A percentile compares a stretch with the other conserved stretches of the same genome.
phyloP scores from a whole-genome alignment of 2,329 filamentous ascomycete genomes.

The Mycosphaerelloides madeirae region DNA sequence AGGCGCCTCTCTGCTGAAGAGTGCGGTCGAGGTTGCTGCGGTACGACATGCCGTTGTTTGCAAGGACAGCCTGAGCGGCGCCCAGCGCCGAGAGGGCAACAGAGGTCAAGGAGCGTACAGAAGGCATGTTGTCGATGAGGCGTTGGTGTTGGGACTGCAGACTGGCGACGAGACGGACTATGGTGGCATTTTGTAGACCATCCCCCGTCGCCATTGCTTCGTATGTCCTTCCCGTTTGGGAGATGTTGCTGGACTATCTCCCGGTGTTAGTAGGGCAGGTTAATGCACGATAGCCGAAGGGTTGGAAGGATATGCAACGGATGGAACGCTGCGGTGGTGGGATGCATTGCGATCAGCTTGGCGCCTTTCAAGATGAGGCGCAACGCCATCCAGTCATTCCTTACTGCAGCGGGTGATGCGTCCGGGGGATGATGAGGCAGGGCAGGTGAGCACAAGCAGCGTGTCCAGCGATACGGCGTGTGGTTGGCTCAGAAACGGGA shows the following conservation, averaged over 20 bases:
- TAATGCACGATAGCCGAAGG: constrained; percentile 6
- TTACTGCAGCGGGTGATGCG: no score
- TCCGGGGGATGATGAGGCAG: no score
- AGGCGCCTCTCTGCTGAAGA: constrained; percentile 11
- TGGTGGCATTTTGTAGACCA: constrained; percentile 7
- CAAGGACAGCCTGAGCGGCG: constrained; percentile 26
- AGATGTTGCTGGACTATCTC: no score
- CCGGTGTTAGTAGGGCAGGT: no score
- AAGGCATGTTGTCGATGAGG: constrained; percentile 27
- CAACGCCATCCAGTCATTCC: constrained; percentile 1
- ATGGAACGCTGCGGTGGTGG: constrained; percentile 2
- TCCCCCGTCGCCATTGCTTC: no score
- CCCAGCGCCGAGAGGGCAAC: constrained; percentile 28
- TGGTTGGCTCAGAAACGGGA: no score
- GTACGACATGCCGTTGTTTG: constrained; percentile 7
- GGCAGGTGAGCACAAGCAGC: no score
- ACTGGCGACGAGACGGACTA: constrained; percentile 5
- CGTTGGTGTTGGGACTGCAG: constrained; percentile 6
- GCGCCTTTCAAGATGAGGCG: neutral
- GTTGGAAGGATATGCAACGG: no score
- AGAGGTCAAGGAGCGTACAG: constrained; percentile 21
- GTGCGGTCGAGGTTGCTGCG: constrained; percentile 12
- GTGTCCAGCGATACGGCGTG: no score
- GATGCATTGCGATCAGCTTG: constrained; percentile 7
- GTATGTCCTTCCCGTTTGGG: no score